A percentile compares a stretch with the other conserved stretches of the same genome.
Evolutionary conservation across 1,284 basidiomycete species (phyloP).

Genomic region (Ganoderma boninense): DNA sequence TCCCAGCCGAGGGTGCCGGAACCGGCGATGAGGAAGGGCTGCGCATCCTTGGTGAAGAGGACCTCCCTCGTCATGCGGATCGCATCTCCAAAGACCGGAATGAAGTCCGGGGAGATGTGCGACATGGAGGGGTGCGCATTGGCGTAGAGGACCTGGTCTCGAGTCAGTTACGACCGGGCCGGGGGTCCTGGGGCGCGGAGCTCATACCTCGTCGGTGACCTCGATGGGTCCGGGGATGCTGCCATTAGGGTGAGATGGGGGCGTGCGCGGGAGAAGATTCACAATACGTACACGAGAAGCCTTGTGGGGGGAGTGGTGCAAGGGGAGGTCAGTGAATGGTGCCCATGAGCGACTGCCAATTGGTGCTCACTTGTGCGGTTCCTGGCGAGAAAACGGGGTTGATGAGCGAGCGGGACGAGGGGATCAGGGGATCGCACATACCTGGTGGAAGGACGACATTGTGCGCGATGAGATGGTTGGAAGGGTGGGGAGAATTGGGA

Average conservation of each 20-base stretch:
- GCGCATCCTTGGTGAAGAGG: constrained; percentile 78
- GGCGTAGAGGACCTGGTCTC: constrained; percentile 68
- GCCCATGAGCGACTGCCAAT: constrained; percentile 1
- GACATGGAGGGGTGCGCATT: constrained; percentile 90
- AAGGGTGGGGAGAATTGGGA: constrained; percentile 8
- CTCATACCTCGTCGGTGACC: constrained; percentile 75
- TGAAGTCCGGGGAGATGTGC: constrained; percentile 93
- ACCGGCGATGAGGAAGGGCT: constrained; percentile 92
- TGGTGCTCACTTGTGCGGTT: constrained; percentile 69
- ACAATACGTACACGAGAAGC: constrained; percentile 66
- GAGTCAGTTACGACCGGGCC: constrained; percentile 1
- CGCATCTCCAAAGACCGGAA: constrained; percentile 90
- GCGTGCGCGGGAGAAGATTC: not conserved
- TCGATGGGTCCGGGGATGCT: constrained; percentile 89
- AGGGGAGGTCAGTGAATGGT: constrained; percentile 25
- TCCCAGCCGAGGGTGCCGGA: constrained; percentile 97
- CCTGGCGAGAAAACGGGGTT: constrained; percentile 42
- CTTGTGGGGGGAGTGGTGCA: constrained; percentile 43
- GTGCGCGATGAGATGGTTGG: constrained; percentile 26
- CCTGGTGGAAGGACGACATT: constrained; percentile 45
- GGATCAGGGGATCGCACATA: constrained; percentile 19
- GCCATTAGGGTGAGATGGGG: constrained; percentile 4
- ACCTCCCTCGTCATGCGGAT: constrained; percentile 87
- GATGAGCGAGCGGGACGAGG: constrained; percentile 12
- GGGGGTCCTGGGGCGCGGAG: constrained; percentile 3